These are phyloP conservation scores for Cryptosporidium ryanae DNA, from an alignment of 169 alveolate species.

Conservation along the genomic window DNA sequence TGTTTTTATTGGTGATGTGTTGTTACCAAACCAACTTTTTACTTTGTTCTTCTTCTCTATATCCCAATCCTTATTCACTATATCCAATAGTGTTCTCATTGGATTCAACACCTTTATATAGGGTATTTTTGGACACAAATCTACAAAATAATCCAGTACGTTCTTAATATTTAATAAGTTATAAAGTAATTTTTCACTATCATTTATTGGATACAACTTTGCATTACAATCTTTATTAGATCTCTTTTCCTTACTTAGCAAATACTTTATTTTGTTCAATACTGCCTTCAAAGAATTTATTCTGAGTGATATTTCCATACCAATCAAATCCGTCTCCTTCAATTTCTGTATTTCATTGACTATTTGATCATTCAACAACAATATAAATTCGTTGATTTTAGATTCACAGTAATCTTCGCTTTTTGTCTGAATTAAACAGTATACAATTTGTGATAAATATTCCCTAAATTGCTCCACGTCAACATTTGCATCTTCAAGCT, in stretches of 20 bases:
- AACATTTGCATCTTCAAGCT: background rate
- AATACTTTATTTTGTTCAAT: constrained; percentile 23
- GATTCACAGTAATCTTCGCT: constrained; percentile 21
- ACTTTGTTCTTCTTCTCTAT: constrained; percentile 11
- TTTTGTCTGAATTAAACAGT: constrained; percentile 45
- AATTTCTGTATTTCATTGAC: constrained; percentile 29
- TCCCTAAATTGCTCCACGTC: constrained; percentile 29
- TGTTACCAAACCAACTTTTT: constrained; percentile 20
- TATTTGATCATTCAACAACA: constrained; percentile 22
- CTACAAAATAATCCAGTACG: constrained; percentile 19
- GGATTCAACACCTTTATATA: constrained; percentile 15
- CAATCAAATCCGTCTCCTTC: background rate
- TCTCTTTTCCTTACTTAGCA: background rate
- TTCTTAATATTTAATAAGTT: constrained; percentile 34
- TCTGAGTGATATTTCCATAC: constrained; percentile 9
- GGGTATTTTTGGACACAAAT: constrained; percentile 14
- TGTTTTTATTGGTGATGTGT: constrained; percentile 21
- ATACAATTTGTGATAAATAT: constrained; percentile 31
- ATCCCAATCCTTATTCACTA: constrained; percentile 46
- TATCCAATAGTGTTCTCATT: constrained; percentile 48
- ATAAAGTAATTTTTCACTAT: constrained; percentile 32
- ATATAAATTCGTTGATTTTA: constrained; percentile 6
- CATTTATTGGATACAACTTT: constrained; percentile 6
- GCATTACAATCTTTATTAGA: background rate
- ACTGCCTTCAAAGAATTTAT: background rate